Percentiles rank a stretch among this genome's conserved stretches.
Evolutionary conservation across 1,139 yeast species (phyloP).

Genomic region (Cylindricascospora bacillispora): DNA sequence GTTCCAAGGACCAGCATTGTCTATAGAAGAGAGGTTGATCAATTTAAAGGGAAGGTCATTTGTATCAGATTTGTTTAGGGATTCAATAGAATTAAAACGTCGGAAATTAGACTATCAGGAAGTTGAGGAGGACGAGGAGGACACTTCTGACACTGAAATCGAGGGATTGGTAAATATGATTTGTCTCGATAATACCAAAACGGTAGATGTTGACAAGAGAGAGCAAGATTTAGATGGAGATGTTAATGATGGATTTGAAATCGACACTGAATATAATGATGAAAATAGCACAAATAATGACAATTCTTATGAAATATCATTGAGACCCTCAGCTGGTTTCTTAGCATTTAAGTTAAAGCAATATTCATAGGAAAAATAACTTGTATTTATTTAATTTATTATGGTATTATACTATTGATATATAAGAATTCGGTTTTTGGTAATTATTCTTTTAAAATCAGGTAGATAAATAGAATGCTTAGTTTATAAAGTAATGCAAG

Average conservation of each 20-base stretch:
- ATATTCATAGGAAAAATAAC: too few relatives aligned
- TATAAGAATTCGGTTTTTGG: too few relatives aligned
- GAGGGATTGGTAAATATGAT: too few relatives aligned
- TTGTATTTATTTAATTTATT: too few relatives aligned
- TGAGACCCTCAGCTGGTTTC: constrained; percentile 22
- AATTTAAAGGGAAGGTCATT: constrained; percentile 13
- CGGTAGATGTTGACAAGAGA: too few relatives aligned
- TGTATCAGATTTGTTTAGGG: constrained; percentile 14
- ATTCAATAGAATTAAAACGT: constrained; percentile 12
- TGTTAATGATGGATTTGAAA: background rate
- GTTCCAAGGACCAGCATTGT: constrained; percentile 72
- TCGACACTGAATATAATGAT: background rate
- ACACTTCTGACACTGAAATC: too few relatives aligned
- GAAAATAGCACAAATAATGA: background rate
- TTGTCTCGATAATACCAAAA: too few relatives aligned
- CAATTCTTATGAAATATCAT: too few relatives aligned
- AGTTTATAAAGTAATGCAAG: too few relatives aligned
- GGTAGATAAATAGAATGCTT: too few relatives aligned
- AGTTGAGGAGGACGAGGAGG: constrained; percentile 16
- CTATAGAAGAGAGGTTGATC: constrained; percentile 38
- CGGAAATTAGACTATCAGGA: constrained; percentile 16
- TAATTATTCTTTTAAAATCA: too few relatives aligned
- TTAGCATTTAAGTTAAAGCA: constrained; percentile 14
- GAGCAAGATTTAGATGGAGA: background rate
- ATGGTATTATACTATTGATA: too few relatives aligned